Evolutionary conservation across 2,329 filamentous ascomycete genomes (phyloP).

Genomic region (Botrytis sinoallii): DNA sequence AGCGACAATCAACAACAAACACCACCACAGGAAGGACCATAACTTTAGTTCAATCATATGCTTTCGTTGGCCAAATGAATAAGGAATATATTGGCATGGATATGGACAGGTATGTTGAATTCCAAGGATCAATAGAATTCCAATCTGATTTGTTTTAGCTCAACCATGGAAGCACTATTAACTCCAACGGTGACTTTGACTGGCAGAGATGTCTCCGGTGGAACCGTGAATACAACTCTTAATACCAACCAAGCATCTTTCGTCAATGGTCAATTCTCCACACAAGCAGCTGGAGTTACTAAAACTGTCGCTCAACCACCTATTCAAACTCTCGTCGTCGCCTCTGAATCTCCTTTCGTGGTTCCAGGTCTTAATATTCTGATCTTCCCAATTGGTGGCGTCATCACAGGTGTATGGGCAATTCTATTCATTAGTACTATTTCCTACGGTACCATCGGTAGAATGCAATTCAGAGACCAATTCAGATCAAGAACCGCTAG

Average conservation of each 20-base stretch:
- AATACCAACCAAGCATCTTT: slow-evolving; percentile 70
- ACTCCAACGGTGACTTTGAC: slow-evolving; percentile 66
- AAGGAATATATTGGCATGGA: slow-evolving; percentile 49
- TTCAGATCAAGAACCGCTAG: slow-evolving; percentile 53
- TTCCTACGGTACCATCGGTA: slow-evolving; percentile 62
- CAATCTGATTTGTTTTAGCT: slow-evolving; percentile 43
- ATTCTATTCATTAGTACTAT: slow-evolving; percentile 54
- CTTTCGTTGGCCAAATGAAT: slow-evolving; percentile 69
- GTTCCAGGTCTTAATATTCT: slow-evolving; percentile 66
- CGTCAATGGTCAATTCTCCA: slow-evolving; percentile 66
- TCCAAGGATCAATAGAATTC: not conserved
- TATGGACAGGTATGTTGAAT: slow-evolving; percentile 57
- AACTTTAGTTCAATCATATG: slow-evolving; percentile 59
- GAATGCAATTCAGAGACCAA: slow-evolving; percentile 63
- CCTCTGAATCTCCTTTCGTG: slow-evolving; percentile 54
- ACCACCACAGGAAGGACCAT: slow-evolving; percentile 19
- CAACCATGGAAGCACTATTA: slow-evolving; percentile 55
- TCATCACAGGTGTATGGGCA: slow-evolving; percentile 63
- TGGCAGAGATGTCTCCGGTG: slow-evolving; percentile 51
- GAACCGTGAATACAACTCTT: slow-evolving; percentile 59
- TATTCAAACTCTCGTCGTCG: slow-evolving; percentile 37
- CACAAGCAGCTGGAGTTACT: slow-evolving; percentile 31
- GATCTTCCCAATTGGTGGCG: slow-evolving; percentile 67
- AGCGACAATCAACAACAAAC: slow-evolving; percentile 25
- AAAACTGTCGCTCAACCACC: slow-evolving; percentile 34